phyloP scores from a whole-genome alignment of 495 filamentous ascomycete species.

The Geopyxis carbonaria region DNA sequence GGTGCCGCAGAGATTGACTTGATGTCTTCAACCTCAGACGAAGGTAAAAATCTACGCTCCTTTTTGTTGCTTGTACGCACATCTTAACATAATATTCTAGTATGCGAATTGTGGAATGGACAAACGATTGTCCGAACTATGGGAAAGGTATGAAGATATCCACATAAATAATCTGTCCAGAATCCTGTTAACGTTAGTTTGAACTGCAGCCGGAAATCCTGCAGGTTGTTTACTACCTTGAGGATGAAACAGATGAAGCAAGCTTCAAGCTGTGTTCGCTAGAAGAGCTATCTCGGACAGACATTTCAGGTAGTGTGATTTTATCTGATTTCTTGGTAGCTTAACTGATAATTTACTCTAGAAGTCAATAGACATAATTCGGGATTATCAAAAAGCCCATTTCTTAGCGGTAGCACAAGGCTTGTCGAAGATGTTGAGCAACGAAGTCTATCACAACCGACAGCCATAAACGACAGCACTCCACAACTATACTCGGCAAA shows the following conservation, averaged over 20 bases:
- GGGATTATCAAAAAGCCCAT: background rate
- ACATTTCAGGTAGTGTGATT: background rate
- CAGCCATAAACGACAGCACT: background rate
- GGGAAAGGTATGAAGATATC: background rate
- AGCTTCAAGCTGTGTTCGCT: background rate
- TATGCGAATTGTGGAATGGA: conserved; percentile 25
- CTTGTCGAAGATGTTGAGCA: background rate
- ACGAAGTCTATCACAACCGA: background rate
- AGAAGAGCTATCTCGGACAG: background rate
- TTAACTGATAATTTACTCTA: background rate
- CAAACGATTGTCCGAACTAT: conserved; percentile 14
- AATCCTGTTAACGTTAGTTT: background rate
- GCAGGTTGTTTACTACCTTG: conserved; percentile 4
- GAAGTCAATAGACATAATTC: background rate
- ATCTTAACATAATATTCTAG: background rate
- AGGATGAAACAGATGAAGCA: background rate
- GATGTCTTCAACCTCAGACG: conserved; percentile 26
- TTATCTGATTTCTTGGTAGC: no score
- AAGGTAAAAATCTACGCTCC: conserved; percentile 1
- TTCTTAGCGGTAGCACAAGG: background rate
- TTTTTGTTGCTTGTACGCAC: no score
- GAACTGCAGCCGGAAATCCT: background rate
- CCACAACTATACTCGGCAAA: no score
- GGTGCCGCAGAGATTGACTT: conserved; percentile 22
- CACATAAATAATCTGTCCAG: background rate